Evolutionary conservation across 2,329 filamentous ascomycete genomes (phyloP).

Genomic region (Blastomyces percursus): DNA sequence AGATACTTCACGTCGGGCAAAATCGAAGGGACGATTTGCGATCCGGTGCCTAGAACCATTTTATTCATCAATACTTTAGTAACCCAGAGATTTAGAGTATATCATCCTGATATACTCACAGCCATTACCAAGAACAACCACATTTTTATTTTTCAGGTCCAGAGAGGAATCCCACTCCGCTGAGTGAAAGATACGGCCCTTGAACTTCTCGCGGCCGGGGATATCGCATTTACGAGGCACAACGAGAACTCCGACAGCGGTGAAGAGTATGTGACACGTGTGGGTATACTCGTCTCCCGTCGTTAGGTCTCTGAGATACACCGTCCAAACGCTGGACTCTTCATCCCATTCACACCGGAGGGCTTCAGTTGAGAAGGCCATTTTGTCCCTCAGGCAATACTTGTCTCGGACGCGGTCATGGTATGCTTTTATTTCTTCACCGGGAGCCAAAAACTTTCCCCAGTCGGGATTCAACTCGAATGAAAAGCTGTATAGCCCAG

Average conservation of each 20-base stretch:
- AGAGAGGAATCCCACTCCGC: conserved; percentile 20
- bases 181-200: conserved; percentile 21
- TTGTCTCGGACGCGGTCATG: conserved; percentile 39
- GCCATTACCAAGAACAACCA: conserved; percentile 23
- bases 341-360: conserved; percentile 41
- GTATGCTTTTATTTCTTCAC: conserved; percentile 42
- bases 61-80: neutral
- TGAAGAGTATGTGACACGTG: conserved; percentile 42
- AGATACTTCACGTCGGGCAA: conserved; percentile 41
- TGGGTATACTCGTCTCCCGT: conserved; percentile 22
- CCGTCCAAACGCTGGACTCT: conserved; percentile 39
- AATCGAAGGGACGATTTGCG: conserved; percentile 20
- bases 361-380: conserved; percentile 44
- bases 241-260: conserved; percentile 43
- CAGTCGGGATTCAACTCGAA: conserved; percentile 43
- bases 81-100: neutral
- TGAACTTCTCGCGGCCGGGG: conserved; percentile 16
- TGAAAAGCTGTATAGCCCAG: conserved; percentile 45
- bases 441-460: conserved; percentile 39
- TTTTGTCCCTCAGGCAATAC: conserved; percentile 42
- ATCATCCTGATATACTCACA: conserved; percentile 18
- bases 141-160: conserved; percentile 18
- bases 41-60: conserved; percentile 16
- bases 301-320: conserved; percentile 18
- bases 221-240: conserved; percentile 39